phyloP scores from a whole-genome alignment of 257 asterid genomes.

The Lycium ferocissimum region DNA sequence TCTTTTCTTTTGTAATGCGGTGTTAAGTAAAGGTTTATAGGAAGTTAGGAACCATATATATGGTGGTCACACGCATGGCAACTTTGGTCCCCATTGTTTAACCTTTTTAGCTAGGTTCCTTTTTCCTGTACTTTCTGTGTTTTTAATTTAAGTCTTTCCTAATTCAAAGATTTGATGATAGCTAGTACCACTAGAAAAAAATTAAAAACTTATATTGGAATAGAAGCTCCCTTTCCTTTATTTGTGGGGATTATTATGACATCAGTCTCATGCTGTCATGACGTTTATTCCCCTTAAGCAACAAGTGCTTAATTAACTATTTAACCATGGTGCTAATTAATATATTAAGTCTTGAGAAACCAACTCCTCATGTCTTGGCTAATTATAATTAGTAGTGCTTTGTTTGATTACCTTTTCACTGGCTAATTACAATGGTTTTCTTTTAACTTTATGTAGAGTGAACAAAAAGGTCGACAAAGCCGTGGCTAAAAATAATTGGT shows the following conservation, averaged over 20 bases:
- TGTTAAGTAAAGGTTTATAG: too few species aligned
- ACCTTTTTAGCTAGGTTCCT: constrained; percentile 5
- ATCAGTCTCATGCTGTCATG: constrained; percentile 73
- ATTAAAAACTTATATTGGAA: neutral
- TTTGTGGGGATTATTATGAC: constrained; percentile 67
- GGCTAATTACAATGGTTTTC: constrained; percentile 25
- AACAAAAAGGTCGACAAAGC: constrained; percentile 26
- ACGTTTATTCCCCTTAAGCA: constrained; percentile 44
- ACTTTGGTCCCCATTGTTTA: constrained; percentile 58
- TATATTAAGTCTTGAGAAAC: neutral
- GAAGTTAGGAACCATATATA: constrained; percentile 43
- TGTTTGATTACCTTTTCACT: constrained; percentile 28
- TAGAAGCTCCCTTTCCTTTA: neutral
- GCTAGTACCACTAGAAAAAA: constrained; percentile 48
- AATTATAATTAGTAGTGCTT: constrained; percentile 21
- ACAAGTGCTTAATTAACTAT: neutral
- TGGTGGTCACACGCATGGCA: constrained; percentile 85
- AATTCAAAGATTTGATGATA: constrained; percentile 64
- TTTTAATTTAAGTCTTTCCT: neutral
- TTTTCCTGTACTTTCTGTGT: neutral
- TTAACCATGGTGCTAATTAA: constrained; percentile 14
- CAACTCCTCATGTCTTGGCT: constrained; percentile 9
- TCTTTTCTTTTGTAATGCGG: neutral
- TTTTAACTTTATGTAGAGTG: constrained; percentile 21
- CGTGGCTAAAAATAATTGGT: neutral